These are phyloP conservation scores for Fusarium sarcochroum DNA, from an alignment of 2,329 filamentous ascomycete species.

Conservation along the genomic window DNA sequence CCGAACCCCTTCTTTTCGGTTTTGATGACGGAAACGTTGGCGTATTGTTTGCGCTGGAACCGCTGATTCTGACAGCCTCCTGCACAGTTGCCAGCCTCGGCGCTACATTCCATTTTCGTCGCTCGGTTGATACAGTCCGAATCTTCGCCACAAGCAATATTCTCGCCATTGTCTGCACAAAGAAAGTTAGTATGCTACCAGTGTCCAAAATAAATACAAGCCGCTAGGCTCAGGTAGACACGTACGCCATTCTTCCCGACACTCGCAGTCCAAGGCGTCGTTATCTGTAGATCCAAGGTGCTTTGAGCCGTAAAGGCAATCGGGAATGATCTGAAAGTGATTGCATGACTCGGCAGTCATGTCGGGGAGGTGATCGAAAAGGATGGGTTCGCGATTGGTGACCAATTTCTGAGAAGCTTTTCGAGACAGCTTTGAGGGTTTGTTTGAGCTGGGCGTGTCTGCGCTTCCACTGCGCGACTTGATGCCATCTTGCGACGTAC, in stretches of 20 bases:
- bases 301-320: constrained; percentile 93
- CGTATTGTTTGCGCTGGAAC: constrained; percentile 91
- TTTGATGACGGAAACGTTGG: constrained; percentile 93
- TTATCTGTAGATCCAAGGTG: constrained; percentile 92
- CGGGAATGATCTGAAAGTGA: constrained; percentile 84
- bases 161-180: constrained; percentile 70
- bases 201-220: background rate
- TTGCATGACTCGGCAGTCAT: constrained; percentile 81
- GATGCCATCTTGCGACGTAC: constrained; percentile 60
- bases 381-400: constrained; percentile 70
- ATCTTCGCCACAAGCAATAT: constrained; percentile 93
- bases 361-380: constrained; percentile 84
- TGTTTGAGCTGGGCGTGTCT: constrained; percentile 63
- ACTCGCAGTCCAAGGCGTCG: constrained; percentile 94
- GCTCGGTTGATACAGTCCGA: constrained; percentile 99
- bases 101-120: constrained; percentile 95
- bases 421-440: constrained; percentile 79
- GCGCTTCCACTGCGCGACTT: constrained; percentile 64
- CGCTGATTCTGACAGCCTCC: constrained; percentile 92
- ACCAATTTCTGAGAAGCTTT: constrained; percentile 79
- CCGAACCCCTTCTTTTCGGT: constrained; percentile 98
- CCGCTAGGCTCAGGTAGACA: constrained; percentile 39
- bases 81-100: constrained; percentile 86
- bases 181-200: constrained; percentile 27
- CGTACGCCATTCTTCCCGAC: constrained; percentile 94